A percentile compares a stretch with the other conserved stretches of the same genome.
Conservation (phyloP, 2,329 filamentous ascomycete species). For the Aspergillus luchuensis region DNA sequence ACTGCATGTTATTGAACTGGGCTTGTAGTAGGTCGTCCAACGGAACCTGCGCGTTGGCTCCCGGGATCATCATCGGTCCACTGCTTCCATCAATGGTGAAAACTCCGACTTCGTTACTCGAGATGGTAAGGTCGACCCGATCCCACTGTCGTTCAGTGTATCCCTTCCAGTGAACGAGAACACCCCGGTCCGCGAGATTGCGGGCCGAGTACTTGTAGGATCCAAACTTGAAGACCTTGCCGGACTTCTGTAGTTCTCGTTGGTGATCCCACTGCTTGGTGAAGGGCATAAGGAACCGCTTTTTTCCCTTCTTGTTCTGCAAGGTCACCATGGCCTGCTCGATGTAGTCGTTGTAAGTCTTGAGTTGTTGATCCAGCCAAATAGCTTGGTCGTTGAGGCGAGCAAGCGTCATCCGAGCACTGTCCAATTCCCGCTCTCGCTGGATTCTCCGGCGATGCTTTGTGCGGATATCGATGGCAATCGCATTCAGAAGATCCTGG, state of each 20-base stretch:
- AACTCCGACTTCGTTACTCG: conserved; percentile 88
- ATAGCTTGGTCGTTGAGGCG: conserved; percentile 66
- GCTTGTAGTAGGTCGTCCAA: conserved; percentile 94
- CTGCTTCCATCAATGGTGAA: conserved; percentile 90
- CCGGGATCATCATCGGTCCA: conserved; percentile 93
- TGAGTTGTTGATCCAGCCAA: conserved; percentile 92
- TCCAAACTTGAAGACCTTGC: conserved; percentile 94
- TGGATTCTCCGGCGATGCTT: conserved; percentile 94
- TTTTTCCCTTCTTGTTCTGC: conserved; percentile 95
- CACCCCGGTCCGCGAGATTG: conserved; percentile 86
- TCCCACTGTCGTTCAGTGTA: conserved; percentile 83
- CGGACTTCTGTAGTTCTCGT: conserved; percentile 87
- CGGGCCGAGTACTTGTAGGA: conserved; percentile 96
- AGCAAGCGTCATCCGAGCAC: conserved; percentile 50
- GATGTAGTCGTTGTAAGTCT: conserved; percentile 98
- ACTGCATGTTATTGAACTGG: conserved; percentile 95
- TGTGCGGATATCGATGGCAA: conserved; percentile 93
- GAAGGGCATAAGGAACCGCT: conserved; percentile 91
- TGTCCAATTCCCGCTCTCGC: conserved; percentile 83
- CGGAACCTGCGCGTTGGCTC: conserved; percentile 82
- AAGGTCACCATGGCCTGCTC: conserved; percentile 97
- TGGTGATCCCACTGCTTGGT: conserved; percentile 99
- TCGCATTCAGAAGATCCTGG: conserved; percentile 96
- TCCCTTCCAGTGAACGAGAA: conserved; percentile 87
- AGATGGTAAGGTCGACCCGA: conserved; percentile 90